A percentile compares a stretch with the other conserved stretches of the same genome.
Conservation (phyloP, 169 alveolate species). For the Perkinsus chesapeaki region DNA sequence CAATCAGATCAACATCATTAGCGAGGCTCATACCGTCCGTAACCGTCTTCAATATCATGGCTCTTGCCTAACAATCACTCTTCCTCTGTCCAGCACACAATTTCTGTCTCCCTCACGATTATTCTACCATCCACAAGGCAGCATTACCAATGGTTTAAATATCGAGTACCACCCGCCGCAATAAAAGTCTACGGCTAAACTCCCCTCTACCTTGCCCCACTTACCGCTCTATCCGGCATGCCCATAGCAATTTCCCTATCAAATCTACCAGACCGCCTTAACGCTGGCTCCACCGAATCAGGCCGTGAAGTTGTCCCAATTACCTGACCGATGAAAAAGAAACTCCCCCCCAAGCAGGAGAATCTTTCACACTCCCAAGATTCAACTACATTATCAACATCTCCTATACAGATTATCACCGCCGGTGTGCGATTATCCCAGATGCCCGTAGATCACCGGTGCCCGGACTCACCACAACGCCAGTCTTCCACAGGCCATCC, state of each 20-base stretch:
- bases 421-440: too few species aligned
- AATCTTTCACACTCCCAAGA: too few species aligned
- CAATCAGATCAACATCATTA: slow-evolving; percentile 57
- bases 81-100: too few species aligned
- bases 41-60: slow-evolving; percentile 53
- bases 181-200: too few species aligned
- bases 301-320: slow-evolving; percentile 77
- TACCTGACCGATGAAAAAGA: slow-evolving; percentile 49
- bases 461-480: slow-evolving; percentile 41
- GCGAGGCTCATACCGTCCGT: slow-evolving; percentile 71
- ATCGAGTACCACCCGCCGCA: too few species aligned
- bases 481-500: slow-evolving; percentile 56
- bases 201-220: too few species aligned
- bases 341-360: slow-evolving; percentile 66
- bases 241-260: slow-evolving; percentile 71
- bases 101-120: too few species aligned
- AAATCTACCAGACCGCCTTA: slow-evolving; percentile 78
- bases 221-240: slow-evolving; percentile 65
- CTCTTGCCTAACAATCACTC: not conserved
- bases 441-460: not conserved
- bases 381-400: too few species aligned
- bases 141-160: too few species aligned
- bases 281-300: slow-evolving; percentile 67
- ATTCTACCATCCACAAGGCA: too few species aligned
- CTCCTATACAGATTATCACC: not conserved